Base-by-base conservation (phyloP, 148 eudicot species). In the Camellia sinensis region DNA sequence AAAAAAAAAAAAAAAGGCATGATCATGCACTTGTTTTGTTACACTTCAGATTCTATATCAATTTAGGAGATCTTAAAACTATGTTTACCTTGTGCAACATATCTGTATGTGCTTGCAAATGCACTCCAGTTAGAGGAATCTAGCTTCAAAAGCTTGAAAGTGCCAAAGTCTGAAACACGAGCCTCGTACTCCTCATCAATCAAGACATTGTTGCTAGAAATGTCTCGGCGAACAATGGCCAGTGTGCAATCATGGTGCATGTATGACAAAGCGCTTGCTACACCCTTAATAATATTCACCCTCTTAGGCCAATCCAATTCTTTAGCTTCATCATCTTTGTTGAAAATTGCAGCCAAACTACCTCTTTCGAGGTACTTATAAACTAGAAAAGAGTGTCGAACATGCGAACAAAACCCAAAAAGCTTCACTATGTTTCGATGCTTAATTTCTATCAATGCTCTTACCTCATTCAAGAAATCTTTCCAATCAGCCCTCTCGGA, bases 161-260 rank as follows among this genome's bases (percentile, higher is more conserved):
- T 87, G 79, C 89, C 89, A 72, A 87, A 87, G 66, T 87, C 89
- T 1, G 87, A 87, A 44, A 87, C 80, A 8, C 80, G 76, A 2
- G 85, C 84, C 80, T 87, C 87, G 21, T 67, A 84, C 60, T 82
- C 67, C 53, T 43, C 29, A 48, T 84, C 89, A 11, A 87, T 59
- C 82, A 87, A 71, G 14, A 84, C 87, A 80, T 84, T 87, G 70
- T 82, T 84, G 0, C 85, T 73, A 1, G 89, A 84, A 50, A 87
- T 74, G 54, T 87, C 87, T 74, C 87, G 60, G 41, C 80, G 89
- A 21, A 87, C 80, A n/a, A 87, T 65, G 1, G 85, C 78, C 2
- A 87, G 87, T 17, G 78, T 79, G 80, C 89, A 87, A 73, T 84
- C 85, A 82, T 87, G 85, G 72, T 87, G 89, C 85, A 87, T 68